Base-by-base conservation (phyloP, 768 basidiomycete species). In the Serendipita sp. region DNA sequence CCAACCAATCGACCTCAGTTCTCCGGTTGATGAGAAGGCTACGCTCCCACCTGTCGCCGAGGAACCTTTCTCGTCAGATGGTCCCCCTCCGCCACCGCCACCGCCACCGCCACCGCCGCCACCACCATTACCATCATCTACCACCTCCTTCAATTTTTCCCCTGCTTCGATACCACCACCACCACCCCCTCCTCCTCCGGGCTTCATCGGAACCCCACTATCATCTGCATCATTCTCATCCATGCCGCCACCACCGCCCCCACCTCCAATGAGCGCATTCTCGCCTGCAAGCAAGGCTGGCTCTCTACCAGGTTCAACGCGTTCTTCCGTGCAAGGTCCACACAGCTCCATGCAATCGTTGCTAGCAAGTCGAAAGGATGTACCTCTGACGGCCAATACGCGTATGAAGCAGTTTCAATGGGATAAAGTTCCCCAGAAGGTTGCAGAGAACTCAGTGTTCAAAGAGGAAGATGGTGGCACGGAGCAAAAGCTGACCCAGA, bases 401-500 rank as follows among this genome's bases (percentile, higher is more conserved):
- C 92, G 93, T 78, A 92, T 97, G 88, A 97, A 97, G 71, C 93
- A 97, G 71, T 76, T 99, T 62, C 94, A 97, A 70, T 99, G 95
- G 95, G 94, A 97, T 71, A 98, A 97, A 69, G 78, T 99, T n/a
- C 84, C 89, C 24, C 91, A 91, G 63, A 85, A 88, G 66, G 85
- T 89, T 68, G 84, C 91, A 34, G 77, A 77, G 1, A 87, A 86
- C 70, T 98, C 94, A 0, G 75, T 97, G 14, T 99, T 92, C 88
- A 86, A 78, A 61, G 79, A 80, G 42, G 88, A 90, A 64, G 72
- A 78, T 63, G 74, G 80, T 1, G 76, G 82, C 66, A 84, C 83
- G 69, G 89, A 91, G 69, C 76, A 81, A 65, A 85, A 89, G 67
- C 90, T 92, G 79, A 73, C 92, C 44, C 79, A 83, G 71, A 89